Conservation (phyloP, 768 basidiomycete species). For the Psilocybe sp. region DNA sequence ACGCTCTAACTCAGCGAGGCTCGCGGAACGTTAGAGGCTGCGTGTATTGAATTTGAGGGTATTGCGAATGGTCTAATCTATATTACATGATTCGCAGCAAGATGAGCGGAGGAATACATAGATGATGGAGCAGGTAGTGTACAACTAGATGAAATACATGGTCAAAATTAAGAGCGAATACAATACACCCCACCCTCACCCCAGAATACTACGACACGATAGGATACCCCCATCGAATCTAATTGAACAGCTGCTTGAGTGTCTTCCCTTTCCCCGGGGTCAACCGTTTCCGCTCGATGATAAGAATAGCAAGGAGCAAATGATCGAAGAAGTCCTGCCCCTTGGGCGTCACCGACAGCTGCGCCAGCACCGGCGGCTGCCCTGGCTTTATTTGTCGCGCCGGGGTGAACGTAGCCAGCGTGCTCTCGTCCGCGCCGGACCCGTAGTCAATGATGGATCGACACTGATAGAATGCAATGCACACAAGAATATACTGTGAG, state of each 20-base stretch:
- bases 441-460: neutral
- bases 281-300: conserved; percentile 13
- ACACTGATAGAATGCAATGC: neutral
- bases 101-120: too few species aligned
- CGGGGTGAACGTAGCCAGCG: conserved; percentile 11
- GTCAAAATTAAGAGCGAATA: too few species aligned
- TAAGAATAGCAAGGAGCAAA: conserved; percentile 15
- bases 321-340: conserved; percentile 20
- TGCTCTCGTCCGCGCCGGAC: neutral
- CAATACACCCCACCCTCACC: too few species aligned
- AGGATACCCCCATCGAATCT: neutral
- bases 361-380: neutral
- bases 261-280: conserved; percentile 2
- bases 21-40: too few species aligned
- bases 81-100: too few species aligned
- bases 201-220: too few species aligned
- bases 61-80: too few species aligned
- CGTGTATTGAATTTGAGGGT: too few species aligned
- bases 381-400: neutral
- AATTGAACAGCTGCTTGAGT: conserved; percentile 7
- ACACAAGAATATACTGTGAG: neutral
- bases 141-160: too few species aligned
- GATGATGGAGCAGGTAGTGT: too few species aligned
- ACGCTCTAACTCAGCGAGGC: too few species aligned
- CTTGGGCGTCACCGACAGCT: conserved; percentile 15